Percentiles rank a stretch among this genome's conserved stretches.
Conservation (phyloP, 2,329 filamentous ascomycete species). For the Stemphylium vesicarium region DNA sequence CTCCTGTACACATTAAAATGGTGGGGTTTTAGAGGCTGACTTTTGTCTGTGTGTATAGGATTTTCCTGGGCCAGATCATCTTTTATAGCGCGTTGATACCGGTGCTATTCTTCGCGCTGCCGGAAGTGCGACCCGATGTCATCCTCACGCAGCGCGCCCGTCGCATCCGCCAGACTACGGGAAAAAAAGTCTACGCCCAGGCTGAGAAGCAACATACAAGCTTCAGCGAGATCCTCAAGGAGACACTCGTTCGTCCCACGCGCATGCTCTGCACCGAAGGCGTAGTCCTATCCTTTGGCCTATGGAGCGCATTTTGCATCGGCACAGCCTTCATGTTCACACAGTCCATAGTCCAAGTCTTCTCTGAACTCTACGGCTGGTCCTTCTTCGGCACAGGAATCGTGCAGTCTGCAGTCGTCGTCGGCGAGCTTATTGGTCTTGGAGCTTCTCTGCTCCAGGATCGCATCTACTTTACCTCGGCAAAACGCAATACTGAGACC, state of each 20-base stretch:
- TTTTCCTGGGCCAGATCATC: slow-evolving; percentile 55
- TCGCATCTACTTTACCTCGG: slow-evolving; percentile 52
- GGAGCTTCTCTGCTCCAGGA: slow-evolving; percentile 46
- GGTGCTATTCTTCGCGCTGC: slow-evolving; percentile 51
- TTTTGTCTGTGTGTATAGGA: slow-evolving; percentile 43
- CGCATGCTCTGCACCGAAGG: slow-evolving; percentile 58
- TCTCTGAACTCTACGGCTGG: slow-evolving; percentile 50
- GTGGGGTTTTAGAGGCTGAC: neutral
- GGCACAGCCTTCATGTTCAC: slow-evolving; percentile 59
- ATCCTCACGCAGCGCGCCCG: slow-evolving; percentile 52
- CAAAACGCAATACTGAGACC: slow-evolving; percentile 45
- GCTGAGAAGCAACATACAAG: slow-evolving; percentile 44
- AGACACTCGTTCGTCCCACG: slow-evolving; percentile 47
- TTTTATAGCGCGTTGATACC: slow-evolving; percentile 53
- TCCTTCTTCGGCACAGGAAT: slow-evolving; percentile 52
- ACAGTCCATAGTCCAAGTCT: slow-evolving; percentile 55
- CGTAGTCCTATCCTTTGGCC: slow-evolving; percentile 56
- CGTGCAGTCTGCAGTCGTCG: slow-evolving; percentile 54
- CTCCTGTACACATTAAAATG: too few relatives aligned
- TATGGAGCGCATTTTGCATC: slow-evolving; percentile 58
- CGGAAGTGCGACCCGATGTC: slow-evolving; percentile 56
- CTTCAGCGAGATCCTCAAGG: slow-evolving; percentile 42
- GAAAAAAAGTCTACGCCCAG: slow-evolving; percentile 36
- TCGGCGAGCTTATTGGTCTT: slow-evolving; percentile 55
- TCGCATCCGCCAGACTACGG: slow-evolving; percentile 37